Evolutionary conservation across 768 basidiomycete species (phyloP), one percentile per base, ranked within the genome.

Genomic region (Xerocomellus amylosporus): DNA sequence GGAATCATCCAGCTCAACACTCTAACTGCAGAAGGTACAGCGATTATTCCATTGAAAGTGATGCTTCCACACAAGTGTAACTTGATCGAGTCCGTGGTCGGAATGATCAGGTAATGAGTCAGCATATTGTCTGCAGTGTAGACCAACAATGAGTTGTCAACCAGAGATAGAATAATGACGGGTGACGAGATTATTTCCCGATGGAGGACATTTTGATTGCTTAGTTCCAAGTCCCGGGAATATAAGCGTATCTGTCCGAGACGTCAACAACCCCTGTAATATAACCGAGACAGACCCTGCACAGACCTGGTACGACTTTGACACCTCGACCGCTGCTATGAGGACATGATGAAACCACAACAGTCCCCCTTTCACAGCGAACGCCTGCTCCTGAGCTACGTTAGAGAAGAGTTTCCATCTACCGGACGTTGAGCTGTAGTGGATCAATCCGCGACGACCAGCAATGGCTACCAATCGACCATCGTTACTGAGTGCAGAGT

Each of bases 1-100:
- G 97, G 96, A 52, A 99, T 90, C 85, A 98, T 88, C 97, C 97
- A 99, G 70, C 95, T 97, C 66, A 98, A 73, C 60, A 89, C 89
- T 56, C 94, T 77, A 2, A 99, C 95, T 13, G 90, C 82, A 33
- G 77, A 82, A 7, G 97, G 94, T 8, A 83, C 81, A 13, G 85
- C 81, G 45, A 98, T 90, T 48, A 98, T 89, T 5, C 95, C 96
- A 49, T 81, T 81, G 66, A 99, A 98, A 17, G 86, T 88, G 65
- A 98, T 99, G 62, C 91, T 97, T 8, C 96, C 96, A 70, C 97
- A 98, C 5, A 91, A 71, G 61, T 93, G 88, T 38, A 98, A 75
- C 68, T 85, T 87, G 69, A 97, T 93, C 7, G 85, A 82, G 47
- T 92, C 88, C 9, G 81, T 72, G 0, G 90, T 90, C 5, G 93